Evolutionary conservation across 2,329 filamentous ascomycete species (phyloP), one percentile per base, ranked within the genome.

Genomic region (Domatiomyces catenatus): DNA sequence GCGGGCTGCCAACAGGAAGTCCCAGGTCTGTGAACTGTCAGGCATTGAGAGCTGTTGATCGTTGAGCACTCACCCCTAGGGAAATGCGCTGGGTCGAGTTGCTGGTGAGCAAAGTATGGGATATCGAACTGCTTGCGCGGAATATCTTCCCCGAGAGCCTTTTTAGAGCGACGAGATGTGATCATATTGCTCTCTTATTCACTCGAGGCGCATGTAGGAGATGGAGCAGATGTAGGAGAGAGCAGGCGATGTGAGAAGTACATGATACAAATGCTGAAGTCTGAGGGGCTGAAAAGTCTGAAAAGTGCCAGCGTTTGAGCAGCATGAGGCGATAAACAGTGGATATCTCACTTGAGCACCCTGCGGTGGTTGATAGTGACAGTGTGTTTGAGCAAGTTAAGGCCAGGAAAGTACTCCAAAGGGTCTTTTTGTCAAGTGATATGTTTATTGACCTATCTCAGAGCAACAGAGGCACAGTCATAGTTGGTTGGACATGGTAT

Each of bases 71-170:
- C 51, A 58, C 59, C 48, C n/a, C 6, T 20, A 26, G 59, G 54
- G 36, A 57, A 61, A 24, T 53, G 51, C n/a, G 42, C 45, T 6
- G 51, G 53, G 42, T 61, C 54, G 15, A 61, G 57, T 36, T 55
- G 49, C 22, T 58, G 51, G 48, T 61, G 56, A 15, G 55, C 57
- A 46, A 61, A 61, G 48, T 59, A 61, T 8, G 59, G 59, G 22
- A 60, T 45, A 6, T 45, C 43, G 6, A n/a, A 19, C 19, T 20
- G 8, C n/a, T 20, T 45, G 18, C 6, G 43, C 19, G 43, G 10
- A 10, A 45, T 8, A 26, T 26, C 22, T 45, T 45, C n/a, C 43
- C 19, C 8, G 12, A 20, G 4, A 10, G 18, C 22, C 3, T 5
- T n/a, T n/a, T 26, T 45, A 18, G 43, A 45, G 15, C 32, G 10